Evolutionary conservation across 768 basidiomycete species (phyloP).

Genomic region (Tricholoma furcatifolium): DNA sequence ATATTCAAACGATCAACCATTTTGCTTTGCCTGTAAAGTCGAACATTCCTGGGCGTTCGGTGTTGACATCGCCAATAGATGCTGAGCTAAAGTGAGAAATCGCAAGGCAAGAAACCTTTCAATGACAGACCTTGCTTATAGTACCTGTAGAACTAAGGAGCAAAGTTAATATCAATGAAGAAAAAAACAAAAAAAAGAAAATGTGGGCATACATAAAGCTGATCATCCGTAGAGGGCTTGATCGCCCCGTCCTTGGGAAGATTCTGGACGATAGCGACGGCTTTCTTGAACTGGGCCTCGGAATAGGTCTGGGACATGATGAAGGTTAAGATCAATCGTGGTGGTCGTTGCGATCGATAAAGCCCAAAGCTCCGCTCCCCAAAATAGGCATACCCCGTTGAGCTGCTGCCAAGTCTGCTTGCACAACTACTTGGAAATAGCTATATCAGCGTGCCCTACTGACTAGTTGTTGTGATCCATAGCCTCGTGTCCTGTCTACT

Average conservation of each 20-base stretch:
- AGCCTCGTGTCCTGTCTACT: background rate
- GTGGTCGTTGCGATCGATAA: constrained; percentile 12
- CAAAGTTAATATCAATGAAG: constrained; percentile 11
- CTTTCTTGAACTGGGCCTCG: constrained; percentile 72
- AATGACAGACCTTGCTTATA: constrained; percentile 81
- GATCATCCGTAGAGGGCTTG: constrained; percentile 68
- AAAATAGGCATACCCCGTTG: constrained; percentile 14
- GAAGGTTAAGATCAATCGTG: constrained; percentile 7
- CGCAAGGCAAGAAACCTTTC: background rate
- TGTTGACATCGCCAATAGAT: constrained; percentile 72
- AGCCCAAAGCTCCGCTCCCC: constrained; percentile 5
- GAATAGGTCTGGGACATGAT: constrained; percentile 11
- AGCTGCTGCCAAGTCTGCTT: background rate
- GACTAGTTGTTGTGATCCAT: background rate
- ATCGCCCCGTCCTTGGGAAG: constrained; percentile 83
- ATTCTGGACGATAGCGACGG: constrained; percentile 59
- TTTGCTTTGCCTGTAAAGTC: constrained; percentile 90
- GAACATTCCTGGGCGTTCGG: constrained; percentile 64
- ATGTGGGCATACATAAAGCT: constrained; percentile 68
- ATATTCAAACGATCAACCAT: constrained; percentile 50
- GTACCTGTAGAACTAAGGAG: constrained; percentile 81
- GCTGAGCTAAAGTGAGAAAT: constrained; percentile 36
- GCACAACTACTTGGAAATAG: background rate
- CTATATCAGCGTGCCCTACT: no score
- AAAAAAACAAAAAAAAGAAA: constrained; percentile 12